Base-by-base conservation (phyloP, 202 grass and related monocot genomes). In the Bolboschoenoplectus hybrid region DNA sequence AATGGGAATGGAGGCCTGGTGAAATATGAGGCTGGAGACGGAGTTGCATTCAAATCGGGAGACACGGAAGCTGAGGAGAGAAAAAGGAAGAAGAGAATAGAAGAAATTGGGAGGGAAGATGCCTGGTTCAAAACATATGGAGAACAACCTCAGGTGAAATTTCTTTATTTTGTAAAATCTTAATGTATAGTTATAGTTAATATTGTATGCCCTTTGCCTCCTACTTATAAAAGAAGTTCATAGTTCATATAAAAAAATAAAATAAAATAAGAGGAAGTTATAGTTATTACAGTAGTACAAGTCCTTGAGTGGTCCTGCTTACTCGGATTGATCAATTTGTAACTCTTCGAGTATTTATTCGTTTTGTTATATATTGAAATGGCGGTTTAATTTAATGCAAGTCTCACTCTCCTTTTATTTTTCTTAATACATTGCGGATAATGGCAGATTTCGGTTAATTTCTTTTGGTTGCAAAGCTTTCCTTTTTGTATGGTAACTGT, bases 61-160 rank as follows among this genome's bases (percentile, higher is more conserved):
- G 82, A 74, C 7, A 67, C 50, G 75, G 56, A 46, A 49, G 90
- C 50, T 55, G 85, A 84, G 7, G 94, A 97, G 88, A 92, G 2
- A 84, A 84, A 86, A 66, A 94, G 94, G 88, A 94, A 94, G 87
- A 81, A 90, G 85, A 88, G 88, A 16, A 85, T 97, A 81, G 94
- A 97, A 84, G 94, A 97, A 39, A 95, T 98, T 61, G 89, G 86
- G 5, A 85, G 17, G 89, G 96, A 98, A 88, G 96, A 95, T 67
- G 96, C 96, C 20, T 98, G 96, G 96, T 98, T 98, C 68, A 98
- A 94, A 80, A 76, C 74, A 43, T 44, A n/a, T 44, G 55, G 52
- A 45, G 72, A 83, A 88, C 63, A 65, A 35, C 86, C 88, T 53
- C 26, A 97, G 89, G 96, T 98, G 76, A 81, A 14, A 34, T 34